Evolutionary conservation across 2,329 filamentous ascomycete species (phyloP), one percentile per base, ranked within the genome.

Genomic region (Gremmenia infestans): DNA sequence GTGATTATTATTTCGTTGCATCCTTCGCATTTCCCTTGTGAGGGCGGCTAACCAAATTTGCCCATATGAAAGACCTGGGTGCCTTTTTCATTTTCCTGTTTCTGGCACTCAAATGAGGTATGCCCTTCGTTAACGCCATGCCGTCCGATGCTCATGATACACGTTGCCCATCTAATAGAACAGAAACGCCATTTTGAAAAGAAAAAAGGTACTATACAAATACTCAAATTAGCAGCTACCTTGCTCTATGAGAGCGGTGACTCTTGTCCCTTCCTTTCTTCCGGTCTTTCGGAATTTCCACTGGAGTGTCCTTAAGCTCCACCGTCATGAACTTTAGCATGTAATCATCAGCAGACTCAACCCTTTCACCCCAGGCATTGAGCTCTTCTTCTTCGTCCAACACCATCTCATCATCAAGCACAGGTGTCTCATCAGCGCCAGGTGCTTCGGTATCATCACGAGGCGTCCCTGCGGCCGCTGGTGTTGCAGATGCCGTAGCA

Each of bases 331-430:
- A 81, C 37, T 75, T 74, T 50, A 94, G 73, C 79, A 94, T 86
- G 68, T 88, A 91, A 51, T 91, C 85, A 68, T 93, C 89, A 55
- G 91, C 82, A 42, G 81, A 84, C 51, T 74, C 73, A 56, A 87
- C 78, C 53, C 69, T 75, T 40, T 74, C 77, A 5, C 81, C 83
- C 74, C 77, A 85, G 1, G 83, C 83, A 58, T 85, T 86, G 32
- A 73, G 68, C 61, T 87, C 83, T 0, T 75, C 65, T 48, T 78
- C 73, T 39, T 72, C 68, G 7, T 69, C 72, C 3, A 63, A 63
- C 2, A 66, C 60, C 32, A 59, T 60, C 17, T 53, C 50, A 43
- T 64, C 62, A 28, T 59, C 60, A 11, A 58, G 43, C 3, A 52
- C 57, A 42, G 66, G 61, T n/a, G 61, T 64, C 11, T 47, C 63